Evolutionary conservation across 2,329 filamentous ascomycete species (phyloP), one percentile per base, ranked within the genome.

Genomic region (Cladosporium sp.): DNA sequence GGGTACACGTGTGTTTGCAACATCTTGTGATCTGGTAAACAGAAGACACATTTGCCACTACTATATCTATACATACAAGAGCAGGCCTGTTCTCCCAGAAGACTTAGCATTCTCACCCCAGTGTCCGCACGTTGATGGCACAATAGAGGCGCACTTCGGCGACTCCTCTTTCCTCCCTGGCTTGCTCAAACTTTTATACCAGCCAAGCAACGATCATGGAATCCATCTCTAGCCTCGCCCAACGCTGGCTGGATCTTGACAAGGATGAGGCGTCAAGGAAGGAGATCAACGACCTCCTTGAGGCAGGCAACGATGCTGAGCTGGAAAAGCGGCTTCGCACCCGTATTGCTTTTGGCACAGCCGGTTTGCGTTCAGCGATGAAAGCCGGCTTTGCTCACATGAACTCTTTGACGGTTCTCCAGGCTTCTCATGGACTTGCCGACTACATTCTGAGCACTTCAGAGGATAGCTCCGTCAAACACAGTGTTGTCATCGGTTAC

Each of bases 381-480:
- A 84, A 87, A 71, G 87, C 87, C 54, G 87, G 87, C 5, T 89
- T 88, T 74, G 82, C 87, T 4, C 73, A 77, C 63, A 78, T 79
- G 76, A 79, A 79, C 67, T 68, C 69, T 10, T 67, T 77, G 57
- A 79, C 76, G 0, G 77, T 78, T 11, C 73, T 79, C 0, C 75
- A 89, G 77, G 86, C 87, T 49, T 88, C 87, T 0, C 87, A 89
- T 74, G 87, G 87, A n/a, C 78, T 89, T 34, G 87, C 87, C 54
- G 84, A 83, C 68, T 88, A 88, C 71, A 78, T 89, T 30, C 76
- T 84, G 57, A 73, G 80, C 81, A 24, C 15, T 12, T 11, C 59
- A 11, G n/a, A 49, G 4, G 69, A 78, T 8, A 76, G 80, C 21
- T 74, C 80, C 21, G 28, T 15, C 57, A 55, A 64, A 36, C 78